Base-by-base conservation (phyloP, 1,284 basidiomycete species). In the Marasmius sp. region DNA sequence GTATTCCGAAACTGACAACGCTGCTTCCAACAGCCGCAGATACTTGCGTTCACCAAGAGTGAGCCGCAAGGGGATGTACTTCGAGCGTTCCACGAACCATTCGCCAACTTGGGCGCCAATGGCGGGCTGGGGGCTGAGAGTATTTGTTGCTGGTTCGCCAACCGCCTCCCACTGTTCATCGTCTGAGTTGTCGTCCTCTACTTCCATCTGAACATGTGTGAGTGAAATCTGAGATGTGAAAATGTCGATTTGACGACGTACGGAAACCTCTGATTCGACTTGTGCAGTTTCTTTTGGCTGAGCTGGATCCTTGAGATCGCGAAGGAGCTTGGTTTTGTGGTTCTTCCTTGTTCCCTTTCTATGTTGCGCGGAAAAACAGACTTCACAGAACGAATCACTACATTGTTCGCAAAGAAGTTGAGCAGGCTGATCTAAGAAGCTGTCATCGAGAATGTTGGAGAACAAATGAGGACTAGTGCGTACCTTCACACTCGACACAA, bases 401-500 rank as follows among this genome's bases (percentile, higher is more conserved):
- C 92, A 93, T 10, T 82, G 79, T 69, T 88, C 85, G 67, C 92
- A 93, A 55, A 79, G 73, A 16, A 93, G 69, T 69, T 91, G 84
- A 8, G 90, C 88, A 60, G 92, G 91, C 74, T 93, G 92, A 77
- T 93, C 91, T 93, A 68, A 48, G 33, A 6, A 20, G 14, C 41
- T 5, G 14, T 33, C 41, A 57, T 34, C 11, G 34, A 57, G 34
- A 41, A 49, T 22, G 50, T 56, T 27, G 41, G 56, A 18, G 22
- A 27, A 62, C 36, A 36, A 22, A 43, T 18, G 50, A 18, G 49
- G 52, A 53, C 12, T 27, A 20, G 38, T 20, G 71, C 81, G 66
- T 61, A 92, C 91, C 91, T 85, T 93, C 91, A 70, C 91, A 93
- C 72, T 93, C 91, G 58, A 92, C 74, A 66, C 91, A 93, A 69